Conservation (phyloP, 768 basidiomycete species). For the Termitomyces sp. region DNA sequence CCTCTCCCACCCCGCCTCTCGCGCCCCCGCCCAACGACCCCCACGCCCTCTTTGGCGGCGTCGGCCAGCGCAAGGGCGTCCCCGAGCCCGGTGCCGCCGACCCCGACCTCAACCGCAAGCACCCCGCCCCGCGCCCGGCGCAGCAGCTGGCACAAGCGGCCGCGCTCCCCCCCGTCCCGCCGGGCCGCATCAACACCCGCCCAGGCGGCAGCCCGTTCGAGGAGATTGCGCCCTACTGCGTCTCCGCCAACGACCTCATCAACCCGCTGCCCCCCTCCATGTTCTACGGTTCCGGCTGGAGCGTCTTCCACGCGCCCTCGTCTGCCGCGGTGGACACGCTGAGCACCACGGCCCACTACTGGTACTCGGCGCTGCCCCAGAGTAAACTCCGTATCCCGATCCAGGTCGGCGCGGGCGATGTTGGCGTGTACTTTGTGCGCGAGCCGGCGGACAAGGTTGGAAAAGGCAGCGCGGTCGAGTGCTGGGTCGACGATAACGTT, state of each 20-base stretch:
- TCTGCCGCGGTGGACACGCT: slow-evolving; percentile 25
- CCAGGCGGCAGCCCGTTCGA: slow-evolving; percentile 59
- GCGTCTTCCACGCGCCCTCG: slow-evolving; percentile 60
- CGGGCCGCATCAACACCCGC: slow-evolving; percentile 63
- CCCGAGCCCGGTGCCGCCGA: slow-evolving; percentile 39
- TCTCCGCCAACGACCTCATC: slow-evolving; percentile 95
- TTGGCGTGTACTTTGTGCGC: slow-evolving; percentile 85
- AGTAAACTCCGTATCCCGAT: slow-evolving; percentile 81
- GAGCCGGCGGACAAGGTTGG: slow-evolving; percentile 58
- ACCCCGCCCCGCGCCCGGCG: slow-evolving; percentile 21
- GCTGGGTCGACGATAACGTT: slow-evolving; percentile 98
- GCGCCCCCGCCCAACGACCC: slow-evolving; percentile 34
- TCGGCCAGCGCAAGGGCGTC: slow-evolving; percentile 79
- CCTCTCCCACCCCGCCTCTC: slow-evolving; percentile 36
- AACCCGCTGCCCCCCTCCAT: slow-evolving; percentile 93
- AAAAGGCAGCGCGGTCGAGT: slow-evolving; percentile 70
- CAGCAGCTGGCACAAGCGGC: not conserved
- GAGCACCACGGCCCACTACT: slow-evolving; percentile 72
- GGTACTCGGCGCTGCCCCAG: slow-evolving; percentile 84
- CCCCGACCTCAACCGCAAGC: slow-evolving; percentile 21
- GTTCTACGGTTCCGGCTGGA: slow-evolving; percentile 94
- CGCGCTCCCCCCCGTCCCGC: slow-evolving; percentile 49
- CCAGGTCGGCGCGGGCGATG: slow-evolving; percentile 81
- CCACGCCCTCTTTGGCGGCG: slow-evolving; percentile 77
- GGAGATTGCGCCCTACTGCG: slow-evolving; percentile 90